These are phyloP conservation scores for Lodderomyces elongisporus DNA, from an alignment of 1,139 yeast genomes.

Conservation along the genomic window DNA sequence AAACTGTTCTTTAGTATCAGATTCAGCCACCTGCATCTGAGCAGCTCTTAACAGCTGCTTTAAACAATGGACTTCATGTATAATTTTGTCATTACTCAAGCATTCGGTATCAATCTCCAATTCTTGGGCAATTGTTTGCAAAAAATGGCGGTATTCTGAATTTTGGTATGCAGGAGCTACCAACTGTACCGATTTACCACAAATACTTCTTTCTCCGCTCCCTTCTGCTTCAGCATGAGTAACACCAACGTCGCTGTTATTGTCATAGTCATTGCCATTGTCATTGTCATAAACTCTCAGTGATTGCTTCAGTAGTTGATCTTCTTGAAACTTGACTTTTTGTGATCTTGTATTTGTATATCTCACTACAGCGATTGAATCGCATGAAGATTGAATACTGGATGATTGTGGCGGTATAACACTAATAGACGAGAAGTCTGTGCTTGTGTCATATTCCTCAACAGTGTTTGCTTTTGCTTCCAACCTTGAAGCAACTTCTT, in stretches of 20 bases:
- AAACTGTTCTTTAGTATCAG: neutral
- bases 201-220: neutral
- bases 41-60: neutral
- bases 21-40: neutral
- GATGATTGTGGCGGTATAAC: neutral
- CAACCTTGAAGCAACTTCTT: constrained; percentile 2
- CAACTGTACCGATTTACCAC: neutral
- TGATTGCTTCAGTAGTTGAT: neutral
- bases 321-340: neutral
- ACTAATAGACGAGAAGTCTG: neutral
- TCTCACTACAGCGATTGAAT: no score
- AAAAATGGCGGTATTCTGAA: neutral
- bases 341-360: no score
- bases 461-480: constrained; percentile 5
- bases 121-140: neutral
- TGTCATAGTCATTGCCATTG: neutral
- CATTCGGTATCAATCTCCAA: neutral
- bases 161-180: constrained; percentile 1
- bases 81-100: neutral
- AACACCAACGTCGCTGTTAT: neutral
- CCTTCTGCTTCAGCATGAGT: neutral
- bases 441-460: neutral
- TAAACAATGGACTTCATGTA: neutral
- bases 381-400: no score
- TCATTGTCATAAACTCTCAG: neutral